A percentile compares a stretch with the other conserved stretches of the same genome.
These are phyloP conservation scores for Coleophoma cylindrospora DNA, from an alignment of 2,329 filamentous ascomycete species.

Conservation along the genomic window DNA sequence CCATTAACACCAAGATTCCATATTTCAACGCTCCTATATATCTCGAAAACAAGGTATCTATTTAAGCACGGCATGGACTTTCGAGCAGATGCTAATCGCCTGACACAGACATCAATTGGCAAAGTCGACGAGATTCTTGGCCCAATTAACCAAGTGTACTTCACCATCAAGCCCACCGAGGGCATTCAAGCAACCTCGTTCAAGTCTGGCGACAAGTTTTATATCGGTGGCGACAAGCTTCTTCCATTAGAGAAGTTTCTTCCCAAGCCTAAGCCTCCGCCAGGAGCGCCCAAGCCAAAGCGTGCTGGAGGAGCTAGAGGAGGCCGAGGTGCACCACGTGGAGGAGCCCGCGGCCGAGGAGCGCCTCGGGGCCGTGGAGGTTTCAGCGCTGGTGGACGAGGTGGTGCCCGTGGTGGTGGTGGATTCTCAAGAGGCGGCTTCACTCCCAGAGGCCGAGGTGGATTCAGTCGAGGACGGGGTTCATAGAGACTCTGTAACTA, in stretches of 20 bases:
- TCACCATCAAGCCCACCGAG: slow-evolving; percentile 95
- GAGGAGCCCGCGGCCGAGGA: slow-evolving; percentile 40
- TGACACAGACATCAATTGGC: slow-evolving; percentile 68
- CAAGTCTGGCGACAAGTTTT: slow-evolving; percentile 96
- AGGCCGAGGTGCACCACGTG: slow-evolving; percentile 36
- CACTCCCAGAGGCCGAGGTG: slow-evolving; percentile 23
- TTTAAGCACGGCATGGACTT: background rate
- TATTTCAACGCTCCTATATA: slow-evolving; percentile 99
- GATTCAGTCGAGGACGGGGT: slow-evolving; percentile 24
- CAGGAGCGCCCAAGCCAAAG: slow-evolving; percentile 65
- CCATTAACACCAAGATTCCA: slow-evolving; percentile 89
- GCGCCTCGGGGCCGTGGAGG: slow-evolving; percentile 49
- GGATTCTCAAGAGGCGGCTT: slow-evolving; percentile 29
- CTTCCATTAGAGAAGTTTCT: slow-evolving; percentile 94
- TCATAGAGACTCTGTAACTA: slow-evolving; percentile 8
- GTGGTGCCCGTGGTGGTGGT: slow-evolving; percentile 24
- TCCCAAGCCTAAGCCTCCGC: slow-evolving; percentile 78
- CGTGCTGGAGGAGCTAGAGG: slow-evolving; percentile 58
- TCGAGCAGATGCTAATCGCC: slow-evolving; percentile 4
- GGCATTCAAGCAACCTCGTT: slow-evolving; percentile 93
- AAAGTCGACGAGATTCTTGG: slow-evolving; percentile 98
- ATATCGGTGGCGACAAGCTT: slow-evolving; percentile 90
- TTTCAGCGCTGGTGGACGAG: slow-evolving; percentile 35
- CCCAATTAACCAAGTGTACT: slow-evolving; percentile 96
- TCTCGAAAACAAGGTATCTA: slow-evolving; percentile 87